phyloP scores from a whole-genome alignment of 805 yeast species.

The Candida quercuum region DNA sequence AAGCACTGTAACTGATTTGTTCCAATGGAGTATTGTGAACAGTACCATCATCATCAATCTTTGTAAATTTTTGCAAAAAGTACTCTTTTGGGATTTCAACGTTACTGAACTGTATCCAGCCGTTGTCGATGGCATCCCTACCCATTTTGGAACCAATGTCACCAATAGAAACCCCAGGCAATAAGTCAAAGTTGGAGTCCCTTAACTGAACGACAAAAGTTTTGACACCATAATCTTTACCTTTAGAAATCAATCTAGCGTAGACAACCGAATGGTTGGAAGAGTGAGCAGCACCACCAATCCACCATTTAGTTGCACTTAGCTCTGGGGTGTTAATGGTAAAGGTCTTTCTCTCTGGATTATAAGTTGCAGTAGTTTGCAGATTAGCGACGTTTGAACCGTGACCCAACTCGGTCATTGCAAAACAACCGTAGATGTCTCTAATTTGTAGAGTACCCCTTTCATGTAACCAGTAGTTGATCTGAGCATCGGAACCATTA shows the following conservation, averaged over 20 bases:
- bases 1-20: conserved; percentile 83
- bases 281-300: conserved; percentile 95
- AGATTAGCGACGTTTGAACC: conserved; percentile 91
- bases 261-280: conserved; percentile 81
- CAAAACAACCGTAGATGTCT: conserved; percentile 75
- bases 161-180: conserved; percentile 80
- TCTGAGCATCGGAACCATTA: conserved; percentile 82
- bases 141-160: conserved; percentile 97
- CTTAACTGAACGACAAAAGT: conserved; percentile 93
- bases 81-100: conserved; percentile 80
- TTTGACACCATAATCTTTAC: conserved; percentile 87
- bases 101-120: conserved; percentile 88
- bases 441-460: conserved; percentile 57
- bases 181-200: conserved; percentile 63
- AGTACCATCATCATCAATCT: conserved; percentile 59
- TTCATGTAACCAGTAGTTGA: conserved; percentile 73
- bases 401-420: conserved; percentile 90
- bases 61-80: conserved; percentile 76
- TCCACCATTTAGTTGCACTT: conserved; percentile 98
- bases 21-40: conserved; percentile 74
- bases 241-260: conserved; percentile 76
- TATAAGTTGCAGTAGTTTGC: conserved; percentile 83
- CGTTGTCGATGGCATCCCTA: conserved; percentile 91
- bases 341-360: conserved; percentile 60
- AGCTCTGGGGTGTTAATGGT: conserved; percentile 79